A percentile compares a stretch with the other conserved stretches of the same genome.
phyloP scores from a whole-genome alignment of 192 early-diverging fungal species.

The Phlyctochytrium arcticum region DNA sequence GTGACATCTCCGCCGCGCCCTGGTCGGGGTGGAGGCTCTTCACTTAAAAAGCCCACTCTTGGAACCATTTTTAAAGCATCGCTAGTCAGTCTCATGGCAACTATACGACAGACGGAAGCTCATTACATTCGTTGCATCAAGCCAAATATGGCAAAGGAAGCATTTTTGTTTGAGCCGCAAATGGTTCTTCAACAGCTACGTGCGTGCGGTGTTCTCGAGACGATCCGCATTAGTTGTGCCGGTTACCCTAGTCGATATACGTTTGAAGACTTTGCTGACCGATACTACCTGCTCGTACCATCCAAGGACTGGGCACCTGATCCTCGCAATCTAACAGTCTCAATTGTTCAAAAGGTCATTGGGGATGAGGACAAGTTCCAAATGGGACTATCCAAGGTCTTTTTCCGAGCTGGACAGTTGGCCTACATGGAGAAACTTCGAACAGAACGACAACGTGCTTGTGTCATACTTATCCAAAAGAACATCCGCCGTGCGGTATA shows the following conservation, averaged over 20 bases:
- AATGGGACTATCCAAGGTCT: slow-evolving; percentile 92
- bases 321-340: slow-evolving; percentile 38
- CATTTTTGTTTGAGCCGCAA: slow-evolving; percentile 90
- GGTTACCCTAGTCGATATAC: slow-evolving; percentile 91
- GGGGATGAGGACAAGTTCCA: slow-evolving; percentile 84
- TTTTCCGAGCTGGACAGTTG: slow-evolving; percentile 95
- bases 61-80: slow-evolving; percentile 97
- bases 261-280: slow-evolving; percentile 89
- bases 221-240: slow-evolving; percentile 96
- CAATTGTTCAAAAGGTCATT: slow-evolving; percentile 61
- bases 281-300: slow-evolving; percentile 57
- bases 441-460: slow-evolving; percentile 72
- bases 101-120: slow-evolving; percentile 85
- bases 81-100: slow-evolving; percentile 91
- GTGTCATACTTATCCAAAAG: slow-evolving; percentile 86
- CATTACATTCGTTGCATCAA: slow-evolving; percentile 99
- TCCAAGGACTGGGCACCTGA: slow-evolving; percentile 55
- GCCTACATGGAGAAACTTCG: slow-evolving; percentile 87
- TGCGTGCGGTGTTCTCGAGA: slow-evolving; percentile 98
- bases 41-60: slow-evolving; percentile 79
- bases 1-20: slow-evolving; percentile 18
- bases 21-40: slow-evolving; percentile 36
- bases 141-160: slow-evolving; percentile 90
- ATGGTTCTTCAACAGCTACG: slow-evolving; percentile 93
- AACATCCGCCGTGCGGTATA: slow-evolving; percentile 71